Evolutionary conservation across 78 protist genomes (phyloP), one percentile per base, ranked within the genome.

Genomic region (Dictyostelium citrinum): DNA sequence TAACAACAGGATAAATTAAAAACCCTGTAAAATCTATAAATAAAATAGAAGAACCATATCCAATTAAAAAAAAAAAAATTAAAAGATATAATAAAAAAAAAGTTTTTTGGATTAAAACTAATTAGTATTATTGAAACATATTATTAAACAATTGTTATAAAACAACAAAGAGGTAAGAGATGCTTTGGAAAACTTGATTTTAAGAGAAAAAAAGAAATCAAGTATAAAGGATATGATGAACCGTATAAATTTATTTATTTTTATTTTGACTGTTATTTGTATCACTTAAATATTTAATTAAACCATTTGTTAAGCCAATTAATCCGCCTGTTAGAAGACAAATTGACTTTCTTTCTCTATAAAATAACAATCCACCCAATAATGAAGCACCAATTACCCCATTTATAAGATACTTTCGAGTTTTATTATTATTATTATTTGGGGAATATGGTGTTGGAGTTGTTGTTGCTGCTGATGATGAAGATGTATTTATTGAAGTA

Each of bases 241-340:
- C 5, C 5, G 1, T 45, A 16, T 49, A 1, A 16, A 49, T 49
- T 55, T 55, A 55, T 55, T 55, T 55, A 55, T 55, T 55, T 55
- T 55, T 55, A 55, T 55, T 55, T 55, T 55, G 64, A 20, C 64
- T 55, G 20, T 55, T 55, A 20, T 55, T 55, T 5, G 64, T 55
- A 55, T 55, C 64, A 55, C 64, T 55, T 55, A 55, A 55, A 55
- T 55, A 55, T 20, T 55, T 55, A 20, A 80, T 35, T 80, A 80
- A 35, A 49, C 93, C 85, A 61, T 77, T 61, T 20, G 51, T 51
- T 6, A 88, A 67, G 41, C 93, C 93, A 67, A 88, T 76, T 20
- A 78, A 27, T 31, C 84, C 43, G 24, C 93, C 84, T 5, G 85
- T 49, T 12, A 88, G n/a, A 9, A 68, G 37, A 39, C 22, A 31